Evolutionary conservation across 2,329 filamentous ascomycete species (phyloP).

Genomic region (Hypoxylon sp.): DNA sequence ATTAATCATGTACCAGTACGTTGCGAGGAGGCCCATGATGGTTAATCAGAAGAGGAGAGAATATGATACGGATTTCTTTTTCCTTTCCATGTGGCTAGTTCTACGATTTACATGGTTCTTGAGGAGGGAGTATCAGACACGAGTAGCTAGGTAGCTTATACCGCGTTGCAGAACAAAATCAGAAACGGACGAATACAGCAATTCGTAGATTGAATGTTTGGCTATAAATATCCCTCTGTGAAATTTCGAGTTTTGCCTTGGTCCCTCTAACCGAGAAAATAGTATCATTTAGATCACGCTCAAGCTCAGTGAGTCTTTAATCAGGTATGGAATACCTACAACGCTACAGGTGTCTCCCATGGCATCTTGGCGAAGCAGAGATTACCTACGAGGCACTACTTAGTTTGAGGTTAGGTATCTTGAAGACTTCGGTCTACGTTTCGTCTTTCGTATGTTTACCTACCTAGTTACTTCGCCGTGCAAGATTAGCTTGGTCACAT

Average conservation of each 20-base stretch:
- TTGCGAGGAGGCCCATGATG: constrained; percentile 9
- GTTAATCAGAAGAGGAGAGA: constrained; percentile 21
- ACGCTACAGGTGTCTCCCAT: no score
- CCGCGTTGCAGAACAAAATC: constrained; percentile 17
- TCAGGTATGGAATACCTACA: no score
- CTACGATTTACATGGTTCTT: constrained; percentile 28
- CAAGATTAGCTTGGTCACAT: not conserved
- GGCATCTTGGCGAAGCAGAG: not conserved
- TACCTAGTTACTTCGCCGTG: not conserved
- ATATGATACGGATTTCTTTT: constrained; percentile 23
- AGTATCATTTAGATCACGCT: no score
- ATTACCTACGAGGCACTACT: not conserved
- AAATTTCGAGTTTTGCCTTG: not conserved
- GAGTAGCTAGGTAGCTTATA: constrained; percentile 15
- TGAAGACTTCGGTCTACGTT: not conserved
- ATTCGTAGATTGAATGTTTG: constrained; percentile 25
- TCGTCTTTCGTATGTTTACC: not conserved
- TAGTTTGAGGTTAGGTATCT: not conserved
- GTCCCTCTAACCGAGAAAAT: not conserved
- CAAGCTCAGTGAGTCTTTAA: no score
- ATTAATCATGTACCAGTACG: constrained; percentile 32
- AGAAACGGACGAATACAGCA: constrained; percentile 33
- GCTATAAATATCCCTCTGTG: not conserved
- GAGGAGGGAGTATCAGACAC: not conserved
- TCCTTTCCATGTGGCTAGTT: constrained; percentile 16